Evolutionary conservation across 148 eudicot species (phyloP).

Genomic region (Agrostemma githago): DNA sequence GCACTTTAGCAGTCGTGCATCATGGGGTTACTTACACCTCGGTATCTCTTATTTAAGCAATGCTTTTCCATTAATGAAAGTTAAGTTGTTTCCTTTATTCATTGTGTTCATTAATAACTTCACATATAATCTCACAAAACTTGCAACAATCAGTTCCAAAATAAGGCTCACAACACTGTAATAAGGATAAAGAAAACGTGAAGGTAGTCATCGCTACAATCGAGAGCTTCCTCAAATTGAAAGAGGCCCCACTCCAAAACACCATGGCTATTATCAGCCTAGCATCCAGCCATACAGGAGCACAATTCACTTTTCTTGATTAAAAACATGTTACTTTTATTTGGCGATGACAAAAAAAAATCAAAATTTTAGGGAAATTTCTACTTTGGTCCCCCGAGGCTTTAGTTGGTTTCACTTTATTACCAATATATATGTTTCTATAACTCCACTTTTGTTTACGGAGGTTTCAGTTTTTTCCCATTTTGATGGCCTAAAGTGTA

Average conservation of each 20-base stretch:
- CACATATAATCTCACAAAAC: no score
- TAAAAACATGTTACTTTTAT: not conserved
- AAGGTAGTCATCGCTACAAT: not conserved
- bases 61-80: no score
- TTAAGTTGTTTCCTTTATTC: no score
- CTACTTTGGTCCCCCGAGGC: not conserved
- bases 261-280: not conserved
- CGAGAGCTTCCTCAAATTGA: not conserved
- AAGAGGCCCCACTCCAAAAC: not conserved
- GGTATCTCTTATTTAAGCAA: no score
- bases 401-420: not conserved
- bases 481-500: not conserved
- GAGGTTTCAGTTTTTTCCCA: not conserved
- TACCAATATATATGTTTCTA: not conserved
- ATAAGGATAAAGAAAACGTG: slow-evolving; percentile 1
- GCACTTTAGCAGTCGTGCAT: no score
- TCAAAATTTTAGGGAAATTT: not conserved
- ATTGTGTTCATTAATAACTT: no score
- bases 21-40: no score
- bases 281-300: slow-evolving; percentile 4
- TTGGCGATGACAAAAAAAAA: not conserved
- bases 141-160: not conserved
- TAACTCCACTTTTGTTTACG: not conserved
- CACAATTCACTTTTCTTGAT: not conserved
- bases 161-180: not conserved